phyloP scores from a whole-genome alignment of 352 stramenopile genomes.

The Phytophthora multivora region DNA sequence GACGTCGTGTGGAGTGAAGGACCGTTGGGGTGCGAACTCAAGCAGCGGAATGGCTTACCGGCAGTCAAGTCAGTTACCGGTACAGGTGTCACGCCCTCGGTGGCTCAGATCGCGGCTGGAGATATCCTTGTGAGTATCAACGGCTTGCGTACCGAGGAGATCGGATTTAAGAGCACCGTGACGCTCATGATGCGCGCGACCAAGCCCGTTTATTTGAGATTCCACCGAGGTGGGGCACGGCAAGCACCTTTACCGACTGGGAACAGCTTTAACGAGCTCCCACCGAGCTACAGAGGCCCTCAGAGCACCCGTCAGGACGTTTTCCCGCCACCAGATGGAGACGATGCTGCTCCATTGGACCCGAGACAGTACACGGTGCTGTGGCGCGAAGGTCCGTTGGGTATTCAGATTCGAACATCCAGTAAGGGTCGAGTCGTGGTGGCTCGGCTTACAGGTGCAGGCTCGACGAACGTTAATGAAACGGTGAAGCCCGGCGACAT shows the following conservation, averaged over 20 bases:
- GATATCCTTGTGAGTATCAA: conserved; percentile 83
- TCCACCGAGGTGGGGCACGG: conserved; percentile 44
- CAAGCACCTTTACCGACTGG: conserved; percentile 25
- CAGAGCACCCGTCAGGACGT: conserved; percentile 6
- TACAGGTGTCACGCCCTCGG: conserved; percentile 58
- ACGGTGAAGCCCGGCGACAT: conserved; percentile 71
- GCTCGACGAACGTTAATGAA: conserved; percentile 50
- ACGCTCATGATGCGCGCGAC: conserved; percentile 72
- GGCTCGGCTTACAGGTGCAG: conserved; percentile 71
- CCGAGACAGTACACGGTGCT: conserved; percentile 74
- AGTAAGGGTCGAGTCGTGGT: conserved; percentile 70
- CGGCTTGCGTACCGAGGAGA: conserved; percentile 67
- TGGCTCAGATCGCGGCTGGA: conserved; percentile 66
- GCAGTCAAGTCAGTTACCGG: conserved; percentile 73
- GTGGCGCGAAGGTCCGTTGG: conserved; percentile 76
- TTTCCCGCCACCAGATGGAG: conserved; percentile 9
- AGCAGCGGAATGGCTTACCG: conserved; percentile 70
- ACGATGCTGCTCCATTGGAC: conserved; percentile 22
- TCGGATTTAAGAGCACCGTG: conserved; percentile 81
- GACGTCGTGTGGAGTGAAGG: conserved; percentile 81
- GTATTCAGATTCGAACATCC: conserved; percentile 83
- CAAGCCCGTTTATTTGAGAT: conserved; percentile 80
- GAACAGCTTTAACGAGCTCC: conserved; percentile 24
- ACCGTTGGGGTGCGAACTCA: conserved; percentile 72
- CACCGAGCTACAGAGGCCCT: conserved; percentile 18